Evolutionary conservation across 116 monocot genomes (phyloP), one percentile per base, ranked within the genome.

Genomic region (Posidonia oceanica): DNA sequence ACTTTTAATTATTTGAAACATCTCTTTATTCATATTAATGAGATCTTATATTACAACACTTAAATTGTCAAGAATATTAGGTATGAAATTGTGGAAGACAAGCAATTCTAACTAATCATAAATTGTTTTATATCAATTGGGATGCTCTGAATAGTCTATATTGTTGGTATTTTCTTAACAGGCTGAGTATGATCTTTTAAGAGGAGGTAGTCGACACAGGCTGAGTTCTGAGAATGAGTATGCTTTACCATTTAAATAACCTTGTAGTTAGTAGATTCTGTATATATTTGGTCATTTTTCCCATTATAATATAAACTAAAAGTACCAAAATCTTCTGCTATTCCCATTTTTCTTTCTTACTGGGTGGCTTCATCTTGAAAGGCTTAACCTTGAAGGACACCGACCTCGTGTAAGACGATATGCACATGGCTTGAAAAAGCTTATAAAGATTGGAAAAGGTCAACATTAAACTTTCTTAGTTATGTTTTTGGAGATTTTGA

Each of bases 311-410:
- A 3, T 48, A 48, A 48, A 48, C 12, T 12, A 5, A 48, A 12
- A 7, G 11, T 48, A 48, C 48, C 3, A 29, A 48, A 48, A 48
- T 48, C 6, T 12, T 48, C 12, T 48, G 5, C 7, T 67, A 4
- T 58, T 3, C 58, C 44, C 5, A n/a, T 52, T 55, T 48, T 78
- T 57, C 64, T 52, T 70, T 72, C 42, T 48, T 61, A 72, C 10
- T 55, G 38, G 69, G 14, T 17, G 72, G 2, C 38, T 71, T n/a
- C 69, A 36, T 80, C 3, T 70, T 59, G 64, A 70, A 74, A 96
- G 95, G 78, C 75, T 96, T 63, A 87, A 96, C 76, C 81, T 96
- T 79, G 95, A 84, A 69, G 91, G 91, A 22, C 95, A 87, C 70
- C 80, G 91, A 62, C 88, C 72, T 20, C 75, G 88, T 54, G 87